phyloP scores from a whole-genome alignment of 331 rosid genomes.

The Pyracantha coccinea region DNA sequence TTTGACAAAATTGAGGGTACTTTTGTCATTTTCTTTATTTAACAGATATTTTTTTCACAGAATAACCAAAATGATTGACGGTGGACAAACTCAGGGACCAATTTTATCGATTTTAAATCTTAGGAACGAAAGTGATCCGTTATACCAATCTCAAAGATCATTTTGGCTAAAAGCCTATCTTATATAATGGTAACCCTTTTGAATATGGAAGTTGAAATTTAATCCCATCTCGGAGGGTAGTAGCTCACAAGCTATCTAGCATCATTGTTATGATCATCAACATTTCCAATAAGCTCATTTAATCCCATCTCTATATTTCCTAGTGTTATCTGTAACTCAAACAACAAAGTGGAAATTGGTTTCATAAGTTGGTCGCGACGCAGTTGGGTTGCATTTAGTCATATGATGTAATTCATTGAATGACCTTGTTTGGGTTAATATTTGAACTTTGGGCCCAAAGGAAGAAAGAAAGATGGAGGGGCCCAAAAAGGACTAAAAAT shows the following conservation, averaged over 20 bases:
- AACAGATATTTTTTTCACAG: no score
- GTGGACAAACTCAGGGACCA: no score
- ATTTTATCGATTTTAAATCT: no score
- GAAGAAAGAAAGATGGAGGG: no score
- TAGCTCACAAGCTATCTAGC: not conserved
- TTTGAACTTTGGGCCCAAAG: no score
- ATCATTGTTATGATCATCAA: not conserved
- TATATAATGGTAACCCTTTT: not conserved
- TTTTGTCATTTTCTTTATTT: no score
- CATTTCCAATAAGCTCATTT: not conserved
- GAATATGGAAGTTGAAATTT: not conserved
- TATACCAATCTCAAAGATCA: no score
- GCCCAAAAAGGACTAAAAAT: no score
- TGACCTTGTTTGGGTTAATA: no score
- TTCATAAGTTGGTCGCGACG: not conserved
- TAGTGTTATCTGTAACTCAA: not conserved
- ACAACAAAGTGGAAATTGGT: not conserved
- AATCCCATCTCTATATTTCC: not conserved
- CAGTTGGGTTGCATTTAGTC: not conserved
- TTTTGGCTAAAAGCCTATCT: not conserved
- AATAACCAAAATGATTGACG: no score
- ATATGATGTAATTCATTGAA: not conserved
- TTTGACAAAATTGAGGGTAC: no score
- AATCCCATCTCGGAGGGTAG: not conserved
- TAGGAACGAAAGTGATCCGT: no score